Percentiles rank a stretch among this genome's conserved stretches.
These are phyloP conservation scores for Phytophthora macrochlamydospora DNA, from an alignment of 352 stramenopile species.

Conservation along the genomic window DNA sequence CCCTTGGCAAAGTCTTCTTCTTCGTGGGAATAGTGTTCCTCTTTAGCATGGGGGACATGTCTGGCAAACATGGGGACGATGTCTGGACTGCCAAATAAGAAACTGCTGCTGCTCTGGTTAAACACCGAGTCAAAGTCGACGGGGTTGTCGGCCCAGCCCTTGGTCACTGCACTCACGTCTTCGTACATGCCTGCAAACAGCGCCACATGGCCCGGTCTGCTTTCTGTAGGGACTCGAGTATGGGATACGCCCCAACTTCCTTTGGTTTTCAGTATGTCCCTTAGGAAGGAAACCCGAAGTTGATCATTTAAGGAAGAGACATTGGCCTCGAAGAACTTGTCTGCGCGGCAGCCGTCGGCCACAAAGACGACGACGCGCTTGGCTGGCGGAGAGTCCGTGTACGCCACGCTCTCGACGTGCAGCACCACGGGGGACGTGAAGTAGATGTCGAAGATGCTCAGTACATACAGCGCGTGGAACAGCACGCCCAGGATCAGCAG, in stretches of 20 bases:
- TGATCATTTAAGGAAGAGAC: conserved; percentile 4
- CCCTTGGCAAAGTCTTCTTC: conserved; percentile 84
- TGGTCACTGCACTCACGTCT: conserved; percentile 88
- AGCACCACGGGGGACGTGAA: conserved; percentile 85
- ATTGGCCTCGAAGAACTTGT: conserved; percentile 84
- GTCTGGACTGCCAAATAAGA: conserved; percentile 83
- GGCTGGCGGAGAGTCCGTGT: conserved; percentile 46
- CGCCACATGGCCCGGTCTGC: conserved; percentile 79
- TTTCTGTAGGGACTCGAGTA: conserved; percentile 88
- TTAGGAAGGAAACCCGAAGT: conserved; percentile 67
- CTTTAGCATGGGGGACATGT: conserved; percentile 64
- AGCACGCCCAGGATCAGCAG: conserved; percentile 74
- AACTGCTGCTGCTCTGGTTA: conserved; percentile 72
- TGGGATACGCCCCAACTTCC: conserved; percentile 87
- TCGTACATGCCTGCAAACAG: conserved; percentile 91
- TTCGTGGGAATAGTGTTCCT: conserved; percentile 76
- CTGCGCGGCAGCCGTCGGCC: conserved; percentile 81
- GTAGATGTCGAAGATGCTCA: conserved; percentile 93
- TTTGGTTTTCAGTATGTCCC: conserved; percentile 48
- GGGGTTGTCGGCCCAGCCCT: conserved; percentile 86
- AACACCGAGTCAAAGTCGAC: conserved; percentile 90
- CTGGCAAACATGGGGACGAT: conserved; percentile 89
- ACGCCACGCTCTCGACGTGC: conserved; percentile 61
- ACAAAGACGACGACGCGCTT: conserved; percentile 84
- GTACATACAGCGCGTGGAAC: conserved; percentile 86